Conservation (phyloP, 257 asterid species). For the Solanum pinnatisectum region DNA sequence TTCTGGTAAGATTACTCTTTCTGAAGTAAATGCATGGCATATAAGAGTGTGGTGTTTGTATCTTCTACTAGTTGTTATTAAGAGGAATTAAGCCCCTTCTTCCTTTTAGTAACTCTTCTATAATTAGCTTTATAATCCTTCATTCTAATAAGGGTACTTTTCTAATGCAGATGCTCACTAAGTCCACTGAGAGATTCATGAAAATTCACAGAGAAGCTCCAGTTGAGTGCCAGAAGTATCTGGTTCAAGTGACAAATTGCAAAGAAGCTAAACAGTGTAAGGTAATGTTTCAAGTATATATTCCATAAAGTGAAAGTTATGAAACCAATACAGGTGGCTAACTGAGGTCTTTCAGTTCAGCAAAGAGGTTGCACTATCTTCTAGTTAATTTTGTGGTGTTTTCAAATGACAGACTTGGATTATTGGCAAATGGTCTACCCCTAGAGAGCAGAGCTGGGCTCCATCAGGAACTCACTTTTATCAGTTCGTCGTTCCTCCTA, state of each 20-base stretch:
- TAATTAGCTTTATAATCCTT: not conserved
- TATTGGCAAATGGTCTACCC: slow-evolving; percentile 75
- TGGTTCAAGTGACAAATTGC: slow-evolving; percentile 74
- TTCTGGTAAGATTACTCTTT: slow-evolving; percentile 39
- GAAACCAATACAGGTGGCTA: not conserved
- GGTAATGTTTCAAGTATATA: slow-evolving; percentile 26
- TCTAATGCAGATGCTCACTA: slow-evolving; percentile 67
- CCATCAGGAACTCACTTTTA: slow-evolving; percentile 74
- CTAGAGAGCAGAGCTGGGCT: slow-evolving; percentile 66
- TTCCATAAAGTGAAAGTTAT: not conserved
- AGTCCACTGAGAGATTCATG: slow-evolving; percentile 62
- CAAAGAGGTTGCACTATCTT: not conserved
- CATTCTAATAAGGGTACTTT: not conserved
- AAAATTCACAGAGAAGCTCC: slow-evolving; percentile 78
- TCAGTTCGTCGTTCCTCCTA: slow-evolving; percentile 85
- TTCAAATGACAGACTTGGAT: slow-evolving; percentile 58
- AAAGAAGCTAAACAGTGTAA: slow-evolving; percentile 71
- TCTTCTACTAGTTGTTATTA: not conserved
- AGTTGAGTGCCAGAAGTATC: slow-evolving; percentile 38
- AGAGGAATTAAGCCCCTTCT: not conserved
- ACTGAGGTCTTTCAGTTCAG: not conserved
- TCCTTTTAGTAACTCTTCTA: not conserved
- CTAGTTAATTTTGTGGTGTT: not conserved
- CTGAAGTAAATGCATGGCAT: not conserved
- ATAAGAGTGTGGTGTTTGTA: not conserved